phyloP scores from a whole-genome alignment of 257 asterid genomes.

The Salvia hispanica region DNA sequence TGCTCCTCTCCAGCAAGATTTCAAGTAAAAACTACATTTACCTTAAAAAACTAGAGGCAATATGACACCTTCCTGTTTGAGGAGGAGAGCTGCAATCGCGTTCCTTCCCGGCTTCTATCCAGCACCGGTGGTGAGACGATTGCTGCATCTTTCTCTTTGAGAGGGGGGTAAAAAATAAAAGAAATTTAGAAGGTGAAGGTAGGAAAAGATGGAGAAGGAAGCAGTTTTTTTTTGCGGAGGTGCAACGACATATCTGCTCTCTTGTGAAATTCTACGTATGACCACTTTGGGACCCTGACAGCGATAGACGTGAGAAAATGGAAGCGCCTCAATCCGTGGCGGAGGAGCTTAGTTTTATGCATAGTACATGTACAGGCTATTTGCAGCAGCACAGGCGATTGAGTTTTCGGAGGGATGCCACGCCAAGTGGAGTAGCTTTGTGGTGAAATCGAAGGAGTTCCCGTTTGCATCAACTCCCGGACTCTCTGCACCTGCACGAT shows the following conservation, averaged over 20 bases:
- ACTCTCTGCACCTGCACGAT: conserved; percentile 69
- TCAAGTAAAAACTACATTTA: conserved; percentile 51
- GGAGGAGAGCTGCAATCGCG: conserved; percentile 65
- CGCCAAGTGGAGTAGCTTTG: conserved; percentile 93
- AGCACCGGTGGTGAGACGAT: conserved; percentile 42
- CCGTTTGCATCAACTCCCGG: conserved; percentile 87
- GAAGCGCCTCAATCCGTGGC: conserved; percentile 35
- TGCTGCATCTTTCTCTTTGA: conserved; percentile 50
- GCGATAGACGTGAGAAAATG: conserved; percentile 36
- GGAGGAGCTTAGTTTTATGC: conserved; percentile 53
- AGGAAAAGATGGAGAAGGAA: conserved; percentile 43
- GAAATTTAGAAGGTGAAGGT: conserved; percentile 43
- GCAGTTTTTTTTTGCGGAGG: conserved; percentile 34
- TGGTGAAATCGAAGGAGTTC: conserved; percentile 82
- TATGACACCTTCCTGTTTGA: conserved; percentile 45
- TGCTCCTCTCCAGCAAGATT: conserved; percentile 51
- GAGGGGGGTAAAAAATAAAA: conserved; percentile 46
- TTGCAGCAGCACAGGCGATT: conserved; percentile 99
- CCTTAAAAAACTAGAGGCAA: conserved; percentile 48
- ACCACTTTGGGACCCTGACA: conserved; percentile 37
- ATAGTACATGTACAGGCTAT: conserved; percentile 98
- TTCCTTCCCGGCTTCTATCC: conserved; percentile 53
- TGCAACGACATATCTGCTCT: conserved; percentile 31
- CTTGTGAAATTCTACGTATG: conserved; percentile 41
- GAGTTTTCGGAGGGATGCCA: conserved; percentile 99